Base-by-base conservation (phyloP, 306 rosid genomes). In the Medicago arabica region DNA sequence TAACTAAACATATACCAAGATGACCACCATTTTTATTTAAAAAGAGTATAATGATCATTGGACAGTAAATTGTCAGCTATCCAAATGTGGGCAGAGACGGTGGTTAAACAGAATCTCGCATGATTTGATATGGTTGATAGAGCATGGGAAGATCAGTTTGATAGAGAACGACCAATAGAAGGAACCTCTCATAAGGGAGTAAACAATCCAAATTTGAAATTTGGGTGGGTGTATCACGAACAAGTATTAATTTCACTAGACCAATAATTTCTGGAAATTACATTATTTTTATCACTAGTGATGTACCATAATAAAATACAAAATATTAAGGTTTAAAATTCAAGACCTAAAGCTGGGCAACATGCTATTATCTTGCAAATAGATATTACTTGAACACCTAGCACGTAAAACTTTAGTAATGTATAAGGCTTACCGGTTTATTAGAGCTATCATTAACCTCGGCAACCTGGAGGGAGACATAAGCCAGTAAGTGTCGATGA, bases 381-480 rank as follows among this genome's bases (percentile, higher is more conserved):
- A 4, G 61, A 63, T 49, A 81, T 69, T 55, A 60, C 59, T 18
- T 68, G 28, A 78, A 49, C 59, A 69, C 39, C 51, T 1, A 28
- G 31, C 31, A 28, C 31, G 31, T 28, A 28, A 75, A 70, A 71
- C 62, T 39, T 1, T 58, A 58, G 12, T 17, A n/a, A 31, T 13
- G 44, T 16, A 38, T 54, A 50, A 61, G 41, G 50, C 80, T 81
- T 82, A 89, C 96, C 89, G 67, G 87, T 66, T 44, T 85, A 50
- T 67, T 67, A 17, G 49, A 39, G 71, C 61, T 69, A 70, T 53
- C 72, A 2, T 60, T 80, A 43, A 13, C 87, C 69, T 71, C 82
- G 34, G 82, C 59, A 75, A 80, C 89, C 97, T 91, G 91, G 50
- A 23, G 9, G 70, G 75, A 72, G 78, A 74, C 50, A 65, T 16